These are phyloP conservation scores for Chaetomium sp. DNA, from an alignment of 2,329 filamentous ascomycete genomes.

Conservation along the genomic window DNA sequence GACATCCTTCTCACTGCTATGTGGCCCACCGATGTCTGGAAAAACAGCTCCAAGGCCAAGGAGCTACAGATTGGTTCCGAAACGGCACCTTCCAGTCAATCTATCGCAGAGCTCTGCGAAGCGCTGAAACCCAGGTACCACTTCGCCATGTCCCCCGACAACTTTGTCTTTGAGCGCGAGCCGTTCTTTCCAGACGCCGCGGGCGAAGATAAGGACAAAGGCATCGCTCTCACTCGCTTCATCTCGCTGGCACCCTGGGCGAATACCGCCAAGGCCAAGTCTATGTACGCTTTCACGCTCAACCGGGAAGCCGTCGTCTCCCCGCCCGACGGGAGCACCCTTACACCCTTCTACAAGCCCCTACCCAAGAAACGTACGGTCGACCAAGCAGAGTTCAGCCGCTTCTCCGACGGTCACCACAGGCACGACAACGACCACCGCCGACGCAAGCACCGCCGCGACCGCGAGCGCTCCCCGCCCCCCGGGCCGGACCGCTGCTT, in stretches of 20 bases:
- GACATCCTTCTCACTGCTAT: conserved; percentile 86
- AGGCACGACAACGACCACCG: conserved; percentile 47
- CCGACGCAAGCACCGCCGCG: conserved; percentile 41
- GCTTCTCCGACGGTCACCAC: conserved; percentile 53
- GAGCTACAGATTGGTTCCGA: conserved; percentile 55
- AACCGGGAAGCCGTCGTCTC: conserved; percentile 63
- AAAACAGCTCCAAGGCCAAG: conserved; percentile 64
- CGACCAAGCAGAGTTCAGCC: conserved; percentile 53
- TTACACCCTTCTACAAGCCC: conserved; percentile 66
- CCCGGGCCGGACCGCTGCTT: conserved; percentile 81
- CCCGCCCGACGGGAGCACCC: conserved; percentile 71
- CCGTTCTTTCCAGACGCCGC: conserved; percentile 75
- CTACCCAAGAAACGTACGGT: conserved; percentile 60
- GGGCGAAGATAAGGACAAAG: conserved; percentile 47
- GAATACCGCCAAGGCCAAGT: conserved; percentile 76
- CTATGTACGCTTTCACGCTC: conserved; percentile 76
- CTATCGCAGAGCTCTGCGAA: conserved; percentile 76
- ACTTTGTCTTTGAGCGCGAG: conserved; percentile 85
- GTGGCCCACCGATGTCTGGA: conserved; percentile 76
- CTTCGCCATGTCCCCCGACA: conserved; percentile 67
- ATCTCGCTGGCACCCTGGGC: conserved; percentile 82
- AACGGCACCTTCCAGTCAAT: conserved; percentile 59
- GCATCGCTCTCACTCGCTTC: conserved; percentile 75
- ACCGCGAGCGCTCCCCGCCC: conserved; percentile 53
- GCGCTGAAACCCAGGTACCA: conserved; percentile 90